These are phyloP conservation scores for Tulasnella calospora DNA, from an alignment of 768 basidiomycete genomes.

Conservation along the genomic window DNA sequence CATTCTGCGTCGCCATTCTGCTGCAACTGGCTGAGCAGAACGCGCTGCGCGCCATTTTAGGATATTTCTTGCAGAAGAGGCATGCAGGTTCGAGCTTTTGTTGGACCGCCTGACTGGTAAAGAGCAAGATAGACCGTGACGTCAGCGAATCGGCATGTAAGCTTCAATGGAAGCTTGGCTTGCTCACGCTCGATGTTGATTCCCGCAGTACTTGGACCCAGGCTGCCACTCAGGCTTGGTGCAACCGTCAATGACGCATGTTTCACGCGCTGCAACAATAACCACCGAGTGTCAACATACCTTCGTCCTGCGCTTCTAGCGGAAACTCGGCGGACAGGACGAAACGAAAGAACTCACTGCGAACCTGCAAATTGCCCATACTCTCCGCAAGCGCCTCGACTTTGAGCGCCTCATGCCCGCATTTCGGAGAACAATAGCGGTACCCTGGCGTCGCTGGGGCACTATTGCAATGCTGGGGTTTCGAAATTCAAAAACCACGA, in stretches of 20 bases:
- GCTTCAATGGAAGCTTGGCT: background rate
- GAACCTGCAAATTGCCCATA: background rate
- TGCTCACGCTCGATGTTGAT: slow-evolving; percentile 3
- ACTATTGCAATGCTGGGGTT: background rate
- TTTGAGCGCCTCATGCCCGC: background rate
- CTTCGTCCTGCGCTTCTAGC: background rate
- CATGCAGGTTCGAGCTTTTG: slow-evolving; percentile 6
- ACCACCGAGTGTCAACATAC: background rate
- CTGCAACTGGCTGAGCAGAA: slow-evolving; percentile 5
- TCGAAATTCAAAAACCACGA: background rate
- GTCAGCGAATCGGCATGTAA: background rate
- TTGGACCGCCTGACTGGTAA: background rate
- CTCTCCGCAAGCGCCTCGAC: background rate
- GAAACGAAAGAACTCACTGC: background rate
- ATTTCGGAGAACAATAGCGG: slow-evolving; percentile 9
- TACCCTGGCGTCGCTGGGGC: background rate
- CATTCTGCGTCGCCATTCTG: background rate
- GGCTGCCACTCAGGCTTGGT: background rate
- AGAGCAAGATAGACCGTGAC: background rate
- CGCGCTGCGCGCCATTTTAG: background rate
- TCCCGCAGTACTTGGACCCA: slow-evolving; percentile 14
- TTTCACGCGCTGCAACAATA: background rate
- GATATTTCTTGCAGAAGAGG: background rate
- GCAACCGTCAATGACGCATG: background rate
- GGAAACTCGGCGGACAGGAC: background rate